A percentile compares a stretch with the other conserved stretches of the same genome.
phyloP scores from a whole-genome alignment of 108 stramenopile species.

The Skeletonema menzelii region DNA sequence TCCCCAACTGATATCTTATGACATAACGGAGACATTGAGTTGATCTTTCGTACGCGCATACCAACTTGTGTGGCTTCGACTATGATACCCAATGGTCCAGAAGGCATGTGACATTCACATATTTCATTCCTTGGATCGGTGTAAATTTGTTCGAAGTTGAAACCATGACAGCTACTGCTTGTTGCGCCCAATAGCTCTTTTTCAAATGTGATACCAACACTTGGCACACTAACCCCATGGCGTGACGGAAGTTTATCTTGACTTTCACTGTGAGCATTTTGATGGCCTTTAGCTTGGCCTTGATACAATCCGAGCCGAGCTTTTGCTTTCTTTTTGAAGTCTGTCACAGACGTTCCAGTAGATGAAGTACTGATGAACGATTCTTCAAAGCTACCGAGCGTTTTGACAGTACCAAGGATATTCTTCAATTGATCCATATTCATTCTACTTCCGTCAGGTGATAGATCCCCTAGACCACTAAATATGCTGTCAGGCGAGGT shows the following conservation, averaged over 20 bases:
- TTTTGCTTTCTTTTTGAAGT: not conserved
- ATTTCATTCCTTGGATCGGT: constrained; percentile 40
- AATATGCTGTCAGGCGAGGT: not conserved
- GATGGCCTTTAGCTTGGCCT: not conserved
- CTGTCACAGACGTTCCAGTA: not conserved
- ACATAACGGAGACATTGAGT: constrained; percentile 39
- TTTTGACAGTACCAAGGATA: constrained; percentile 8
- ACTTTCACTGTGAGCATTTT: not conserved
- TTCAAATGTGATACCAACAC: constrained; percentile 16
- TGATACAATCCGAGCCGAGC: not conserved
- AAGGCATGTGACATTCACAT: constrained; percentile 37
- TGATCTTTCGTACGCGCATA: constrained; percentile 26
- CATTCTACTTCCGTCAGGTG: not conserved
- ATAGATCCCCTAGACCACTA: not conserved
- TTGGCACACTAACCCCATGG: not conserved
- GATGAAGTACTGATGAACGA: not conserved
- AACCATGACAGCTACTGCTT: not conserved
- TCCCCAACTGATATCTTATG: constrained; percentile 28
- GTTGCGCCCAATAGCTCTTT: constrained; percentile 15
- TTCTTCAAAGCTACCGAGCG: not conserved
- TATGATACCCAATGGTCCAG: constrained; percentile 40
- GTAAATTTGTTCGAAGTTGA: constrained; percentile 34
- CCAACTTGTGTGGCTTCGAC: constrained; percentile 39
- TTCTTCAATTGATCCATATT: constrained; percentile 23
- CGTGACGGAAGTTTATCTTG: not conserved